Evolutionary conservation across 179 eudicot genomes (phyloP), one percentile per base, ranked within the genome.

Genomic region (Drosera spatulata): DNA sequence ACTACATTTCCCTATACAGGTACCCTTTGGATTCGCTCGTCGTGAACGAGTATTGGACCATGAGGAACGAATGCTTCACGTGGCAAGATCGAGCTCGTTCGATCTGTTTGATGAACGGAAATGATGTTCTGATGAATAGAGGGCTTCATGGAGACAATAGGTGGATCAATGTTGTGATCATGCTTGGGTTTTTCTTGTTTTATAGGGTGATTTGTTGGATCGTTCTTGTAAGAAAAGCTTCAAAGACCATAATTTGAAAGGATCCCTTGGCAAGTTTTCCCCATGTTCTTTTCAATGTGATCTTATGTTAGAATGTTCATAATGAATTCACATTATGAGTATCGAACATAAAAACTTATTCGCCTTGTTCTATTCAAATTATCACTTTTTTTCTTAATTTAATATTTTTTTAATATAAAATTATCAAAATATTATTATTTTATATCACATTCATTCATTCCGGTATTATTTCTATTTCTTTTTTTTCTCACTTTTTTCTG

Each of bases 21-120:
- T 91, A 91, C 65, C 96, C 96, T 5, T 75, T 91, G 67, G 98
- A 91, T 57, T 75, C 84, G 10, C 62, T 88, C 70, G 73, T 91
- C 7, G 72, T 79, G 2, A 91, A 91, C 54, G 98, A 91, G 77
- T 91, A 91, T 73, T 88, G 96, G 98, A 79, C 82, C 45, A 52
- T 71, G 70, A 84, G 71, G 62, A 64, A 67, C 43, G 77, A 82
- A 10, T 91, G 98, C 70, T 86, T 91, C 64, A 67, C 86, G 38
- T 40, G 69, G 71, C 70, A 44, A 22, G 59, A n/a, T 44, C 61
- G 45, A 15, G 78, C 61, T 66, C 43, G 65, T 45, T 51, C 62
- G 0, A 63, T 42, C 57, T 91, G 98, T 69, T 59, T 84, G 78
- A 68, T 84, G 53, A 84, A 73, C 10, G 98, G 98, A n/a, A 59